phyloP scores from a whole-genome alignment of 495 filamentous ascomycete genomes.

The Hypoxylon intermedium region DNA sequence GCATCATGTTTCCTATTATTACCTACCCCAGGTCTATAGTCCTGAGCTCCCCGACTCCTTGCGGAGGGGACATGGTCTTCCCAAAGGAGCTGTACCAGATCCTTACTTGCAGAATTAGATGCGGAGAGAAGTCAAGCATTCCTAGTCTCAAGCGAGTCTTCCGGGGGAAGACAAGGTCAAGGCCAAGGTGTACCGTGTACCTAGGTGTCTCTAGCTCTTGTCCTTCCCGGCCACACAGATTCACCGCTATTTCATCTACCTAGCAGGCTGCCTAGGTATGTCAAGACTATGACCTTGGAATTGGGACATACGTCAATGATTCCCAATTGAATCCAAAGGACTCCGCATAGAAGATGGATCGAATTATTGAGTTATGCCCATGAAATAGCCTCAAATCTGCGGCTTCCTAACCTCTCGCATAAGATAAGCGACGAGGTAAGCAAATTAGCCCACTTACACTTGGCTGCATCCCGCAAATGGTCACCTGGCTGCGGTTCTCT shows the following conservation, averaged over 20 bases:
- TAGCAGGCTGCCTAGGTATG: too few relatives aligned
- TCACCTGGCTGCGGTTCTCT: slow-evolving; percentile 26
- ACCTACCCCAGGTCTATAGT: background rate
- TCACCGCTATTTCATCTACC: slow-evolving; percentile 31
- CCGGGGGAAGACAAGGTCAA: slow-evolving; percentile 9
- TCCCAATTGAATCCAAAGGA: background rate
- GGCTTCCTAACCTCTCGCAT: background rate
- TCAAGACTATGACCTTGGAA: background rate
- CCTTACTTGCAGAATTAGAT: slow-evolving; percentile 7
- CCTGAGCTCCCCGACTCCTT: background rate
- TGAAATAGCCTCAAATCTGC: background rate
- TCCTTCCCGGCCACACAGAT: slow-evolving; percentile 15
- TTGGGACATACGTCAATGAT: slow-evolving; percentile 5
- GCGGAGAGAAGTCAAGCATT: slow-evolving; percentile 6
- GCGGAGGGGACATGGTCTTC: background rate
- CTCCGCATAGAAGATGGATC: background rate
- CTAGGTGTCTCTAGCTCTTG: slow-evolving; percentile 1
- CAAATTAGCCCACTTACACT: slow-evolving; percentile 1
- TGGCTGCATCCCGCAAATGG: slow-evolving; percentile 13
- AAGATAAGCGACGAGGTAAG: slow-evolving; percentile 1
- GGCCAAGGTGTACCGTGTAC: too few relatives aligned
- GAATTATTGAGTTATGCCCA: too few relatives aligned
- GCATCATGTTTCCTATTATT: background rate
- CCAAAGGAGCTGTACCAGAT: background rate
- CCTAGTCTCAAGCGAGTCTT: slow-evolving; percentile 17